A percentile compares a stretch with the other conserved stretches of the same genome.
phyloP scores from a whole-genome alignment of 2,329 filamentous ascomycete genomes.

The Dactylellina cionopaga region DNA sequence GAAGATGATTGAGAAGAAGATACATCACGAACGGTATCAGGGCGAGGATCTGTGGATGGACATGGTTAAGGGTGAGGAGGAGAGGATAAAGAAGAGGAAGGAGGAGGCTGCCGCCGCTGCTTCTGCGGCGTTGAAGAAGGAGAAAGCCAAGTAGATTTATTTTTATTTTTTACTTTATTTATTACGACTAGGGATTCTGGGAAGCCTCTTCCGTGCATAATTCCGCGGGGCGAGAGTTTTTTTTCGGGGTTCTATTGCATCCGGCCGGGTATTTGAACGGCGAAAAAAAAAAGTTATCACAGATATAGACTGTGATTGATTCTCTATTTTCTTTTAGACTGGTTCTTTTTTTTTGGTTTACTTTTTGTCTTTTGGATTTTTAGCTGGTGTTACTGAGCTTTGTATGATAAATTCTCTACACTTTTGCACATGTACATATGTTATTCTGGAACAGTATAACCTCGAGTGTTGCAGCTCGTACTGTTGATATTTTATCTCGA shows the following conservation, averaged over 20 bases:
- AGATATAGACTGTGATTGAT: not conserved
- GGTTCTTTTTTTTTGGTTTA: not conserved
- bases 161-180: not conserved
- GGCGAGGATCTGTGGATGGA: conserved; percentile 88
- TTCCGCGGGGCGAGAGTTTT: conserved; percentile 23
- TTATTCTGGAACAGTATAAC: no score
- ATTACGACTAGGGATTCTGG: no score
- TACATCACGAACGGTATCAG: conserved; percentile 86
- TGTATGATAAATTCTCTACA: conserved; percentile 44
- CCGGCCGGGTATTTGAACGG: no score
- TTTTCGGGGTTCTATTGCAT: not conserved
- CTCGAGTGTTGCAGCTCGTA: no score
- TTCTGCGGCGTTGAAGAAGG: not conserved
- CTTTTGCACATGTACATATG: no score
- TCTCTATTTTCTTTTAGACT: not conserved
- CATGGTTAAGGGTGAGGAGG: conserved; percentile 57
- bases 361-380: not conserved
- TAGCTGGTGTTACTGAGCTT: conserved; percentile 12
- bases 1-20: conserved; percentile 82
- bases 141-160: conserved; percentile 4
- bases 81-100: conserved; percentile 52
- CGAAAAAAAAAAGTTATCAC: not conserved
- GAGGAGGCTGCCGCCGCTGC: conserved; percentile 41
- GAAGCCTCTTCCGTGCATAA: not conserved
- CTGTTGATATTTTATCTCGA: no score